Base-by-base conservation (phyloP, 768 basidiomycete species). In the Pleurotus sapidus region DNA sequence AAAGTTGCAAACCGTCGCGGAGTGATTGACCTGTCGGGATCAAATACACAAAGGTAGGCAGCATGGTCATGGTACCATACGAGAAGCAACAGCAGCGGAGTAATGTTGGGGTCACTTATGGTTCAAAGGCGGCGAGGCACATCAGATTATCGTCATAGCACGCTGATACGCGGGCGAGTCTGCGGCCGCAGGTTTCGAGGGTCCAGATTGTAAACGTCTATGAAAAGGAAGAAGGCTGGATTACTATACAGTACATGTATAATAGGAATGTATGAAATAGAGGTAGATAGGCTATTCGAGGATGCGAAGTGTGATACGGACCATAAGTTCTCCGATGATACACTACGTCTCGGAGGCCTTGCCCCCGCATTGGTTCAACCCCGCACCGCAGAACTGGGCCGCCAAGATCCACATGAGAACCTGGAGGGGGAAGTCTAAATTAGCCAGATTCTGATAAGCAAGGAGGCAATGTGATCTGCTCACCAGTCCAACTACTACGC, bases 321-420 rank as follows among this genome's bases (percentile, higher is more conserved):
- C 51, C 25, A 20, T 37, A 9, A 24, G 39, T 17, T 25, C 20
- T 46, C 17, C 45, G 46, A 30, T 17, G 9, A 46, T 49, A 38
- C 45, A 51, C 42, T 58, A 46, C 20, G 17, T 23, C 37, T 46
- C 57, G 59, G 51, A 39, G 39, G 18, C 3, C 20, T 64, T 65
- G 18, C 66, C 61, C 20, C 77, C 74, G 59, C 91, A 93, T 51
- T 84, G 88, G 63, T 84, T 83, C 67, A 97, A 71, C 45, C 82
- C 84, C 1, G 87, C 84, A 12, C 95, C 95, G 67, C 96, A 98
- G 71, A 95, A 89, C 71, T 95, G 89, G 1, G 96, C 95, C 17
- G 87, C 73, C 59, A 98, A 73, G 50, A 98, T 72, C 77, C 92
- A 98, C 2, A 95, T 59, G 54, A 97, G 70, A 46, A 94, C 62